Base-by-base conservation (phyloP, 345 rosid species). In the Viola odorata region DNA sequence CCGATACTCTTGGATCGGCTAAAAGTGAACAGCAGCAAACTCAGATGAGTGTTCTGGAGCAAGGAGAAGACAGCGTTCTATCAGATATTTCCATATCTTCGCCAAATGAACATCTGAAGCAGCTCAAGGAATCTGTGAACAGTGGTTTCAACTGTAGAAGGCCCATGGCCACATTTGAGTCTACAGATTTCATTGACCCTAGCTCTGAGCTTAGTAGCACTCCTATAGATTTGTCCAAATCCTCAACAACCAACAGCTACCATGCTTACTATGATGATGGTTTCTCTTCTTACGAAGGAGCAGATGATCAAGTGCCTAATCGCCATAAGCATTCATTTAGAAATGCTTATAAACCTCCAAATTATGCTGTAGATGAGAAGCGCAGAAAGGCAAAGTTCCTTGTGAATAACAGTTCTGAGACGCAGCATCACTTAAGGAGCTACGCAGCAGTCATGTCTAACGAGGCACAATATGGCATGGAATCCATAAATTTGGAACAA, bases 221-320 rank as follows among this genome's bases (percentile, higher is more conserved):
- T 50, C 67, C 67, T 15, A 66, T 69, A 45, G 71, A 73, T 62
- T 40, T 66, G 59, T 65, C 77, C 3, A 67, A 72, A 59, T 80
- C 86, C 41, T 78, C 80, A 39, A 73, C 78, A 55, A 62, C 74
- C 64, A 82, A 81, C 66, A 80, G 81, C 45, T 62, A 77, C 53
- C 85, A 72, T 70, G 86, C 89, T 51, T 87, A 71, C 32, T 71
- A 85, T 70, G 89, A 84, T 75, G 88, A 82, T 55, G 80, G 82
- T 17, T 64, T 85, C 70, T 87, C 98, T 67, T 91, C 96, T 1
- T 78, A 57, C 69, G 91, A 81, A n/a, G 84, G 73, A 57, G 60
- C 67, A 2, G 91, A 80, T 73, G 89, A 85, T 73, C 85, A 70
- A 58, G 60, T 79, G 45, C 70, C 69, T 41, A 69, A 70, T 57